Base-by-base conservation (phyloP, 129 eudicot species). In the Erigeron canadensis region DNA sequence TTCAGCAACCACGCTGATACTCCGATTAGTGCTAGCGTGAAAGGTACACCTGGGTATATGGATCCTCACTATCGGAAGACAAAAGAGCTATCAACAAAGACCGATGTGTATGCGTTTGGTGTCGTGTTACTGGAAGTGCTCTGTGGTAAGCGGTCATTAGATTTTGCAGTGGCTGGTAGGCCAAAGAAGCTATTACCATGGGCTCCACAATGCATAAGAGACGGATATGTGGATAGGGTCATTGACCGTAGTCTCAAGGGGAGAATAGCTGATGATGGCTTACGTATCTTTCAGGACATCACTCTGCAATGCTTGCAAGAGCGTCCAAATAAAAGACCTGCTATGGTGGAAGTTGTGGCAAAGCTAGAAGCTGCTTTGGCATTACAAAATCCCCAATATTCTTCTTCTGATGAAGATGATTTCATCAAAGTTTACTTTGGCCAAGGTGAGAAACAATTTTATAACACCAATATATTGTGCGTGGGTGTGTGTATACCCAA, bases 21-120 rank as follows among this genome's bases (percentile, higher is more conserved):
- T 37, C 9, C 65, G 5, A 5, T 37, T 22, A 34, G 12, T 60
- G 65, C 65, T 11, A 60, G 65, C 8, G 65, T 60, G 19, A 60
- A 60, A 60, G 65, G 65, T 10, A 60, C 65, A 15, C 43, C 17
- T 11, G 65, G 44, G 18, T 60, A 60, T 60, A 34, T 60, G 43
- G 65, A 60, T 60, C 65, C 65, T 37, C 42, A 60, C 43, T 60
- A 34, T 11, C 18, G 8, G 6, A 15, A 34, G 19, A 28, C 44
- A 10, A 19, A 6, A 1, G 44, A 28, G 6, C 1, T 60, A 6
- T 60, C 65, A 34, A 13, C 65, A 15, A 60, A 60, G 43, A 60
- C 44, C 37, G 65, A 60, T 60, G 65, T 60, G 65, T 60, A 60
- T 60, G 44, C 65, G 65, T 28, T 60, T 37, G 65, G 65, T 60